phyloP scores from a whole-genome alignment of 805 yeast genomes.

The Candida schatavii region DNA sequence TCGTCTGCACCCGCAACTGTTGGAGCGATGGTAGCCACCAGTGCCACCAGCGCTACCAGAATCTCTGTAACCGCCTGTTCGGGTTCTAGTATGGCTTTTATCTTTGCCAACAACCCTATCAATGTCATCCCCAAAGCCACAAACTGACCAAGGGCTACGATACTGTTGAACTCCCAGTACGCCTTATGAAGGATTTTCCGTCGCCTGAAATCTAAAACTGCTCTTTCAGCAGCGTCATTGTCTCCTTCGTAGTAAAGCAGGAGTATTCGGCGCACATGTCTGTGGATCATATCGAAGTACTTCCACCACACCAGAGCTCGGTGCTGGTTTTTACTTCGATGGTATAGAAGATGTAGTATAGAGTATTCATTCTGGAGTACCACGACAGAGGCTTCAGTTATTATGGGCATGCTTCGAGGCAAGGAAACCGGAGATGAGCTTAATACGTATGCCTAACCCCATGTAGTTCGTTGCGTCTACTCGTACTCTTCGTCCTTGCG shows the following conservation, averaged over 20 bases:
- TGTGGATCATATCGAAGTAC: constrained; percentile 58
- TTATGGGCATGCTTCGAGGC: too few relatives aligned
- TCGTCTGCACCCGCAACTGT: constrained; percentile 11
- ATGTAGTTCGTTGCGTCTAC: too few relatives aligned
- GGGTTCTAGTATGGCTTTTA: constrained; percentile 25
- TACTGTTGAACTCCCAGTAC: constrained; percentile 60
- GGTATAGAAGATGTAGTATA: constrained; percentile 60
- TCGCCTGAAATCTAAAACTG: constrained; percentile 6
- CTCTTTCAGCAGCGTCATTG: not conserved
- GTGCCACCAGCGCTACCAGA: not conserved
- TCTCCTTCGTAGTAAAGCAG: constrained; percentile 11
- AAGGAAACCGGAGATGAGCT: too few relatives aligned
- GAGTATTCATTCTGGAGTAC: constrained; percentile 47
- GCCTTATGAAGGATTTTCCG: constrained; percentile 42
- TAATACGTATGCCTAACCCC: too few relatives aligned
- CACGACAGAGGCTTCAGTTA: not conserved
- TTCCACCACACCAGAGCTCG: constrained; percentile 75
- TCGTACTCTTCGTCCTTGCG: too few relatives aligned
- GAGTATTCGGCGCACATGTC: constrained; percentile 47
- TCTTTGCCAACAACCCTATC: constrained; percentile 52
- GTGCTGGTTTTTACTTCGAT: constrained; percentile 77
- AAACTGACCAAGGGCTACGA: constrained; percentile 73
- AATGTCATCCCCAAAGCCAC: constrained; percentile 69
- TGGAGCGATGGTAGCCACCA: not conserved
- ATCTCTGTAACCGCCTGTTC: constrained; percentile 15